Conservation (phyloP, 2,329 filamentous ascomycete genomes). For the Phaeosphaeria sp. region DNA sequence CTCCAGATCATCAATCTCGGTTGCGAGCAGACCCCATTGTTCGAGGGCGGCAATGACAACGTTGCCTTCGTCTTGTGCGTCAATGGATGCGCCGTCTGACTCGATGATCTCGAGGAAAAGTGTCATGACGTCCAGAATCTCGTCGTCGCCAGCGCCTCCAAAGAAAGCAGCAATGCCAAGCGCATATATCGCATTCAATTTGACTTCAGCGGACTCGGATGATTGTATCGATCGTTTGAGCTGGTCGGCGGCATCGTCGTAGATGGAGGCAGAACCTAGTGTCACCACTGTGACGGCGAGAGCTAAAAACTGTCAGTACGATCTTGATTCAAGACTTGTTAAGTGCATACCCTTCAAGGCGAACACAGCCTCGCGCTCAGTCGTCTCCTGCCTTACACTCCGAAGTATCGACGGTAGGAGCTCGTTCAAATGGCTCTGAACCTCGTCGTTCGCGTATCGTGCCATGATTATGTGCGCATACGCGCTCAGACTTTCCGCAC, state of each 20-base stretch:
- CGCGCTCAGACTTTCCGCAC: constrained; percentile 67
- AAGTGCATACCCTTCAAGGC: constrained; percentile 67
- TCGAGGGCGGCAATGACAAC: constrained; percentile 78
- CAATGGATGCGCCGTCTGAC: constrained; percentile 76
- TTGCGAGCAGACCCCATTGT: constrained; percentile 81
- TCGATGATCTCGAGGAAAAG: constrained; percentile 79
- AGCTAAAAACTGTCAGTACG: constrained; percentile 51
- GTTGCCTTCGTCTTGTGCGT: constrained; percentile 71
- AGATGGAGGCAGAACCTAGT: constrained; percentile 68
- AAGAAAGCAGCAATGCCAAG: constrained; percentile 77
- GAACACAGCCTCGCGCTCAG: constrained; percentile 70
- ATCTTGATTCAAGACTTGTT: background rate
- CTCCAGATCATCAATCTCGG: constrained; percentile 76
- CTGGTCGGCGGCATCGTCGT: constrained; percentile 64
- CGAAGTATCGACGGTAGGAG: constrained; percentile 70
- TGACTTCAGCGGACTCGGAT: constrained; percentile 68
- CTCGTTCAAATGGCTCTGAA: constrained; percentile 66
- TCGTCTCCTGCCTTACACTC: constrained; percentile 72
- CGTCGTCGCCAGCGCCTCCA: constrained; percentile 73
- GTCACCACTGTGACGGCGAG: constrained; percentile 74
- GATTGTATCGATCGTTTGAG: constrained; percentile 71
- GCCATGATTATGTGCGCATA: constrained; percentile 72
- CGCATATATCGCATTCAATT: constrained; percentile 74
- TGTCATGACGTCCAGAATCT: constrained; percentile 73
- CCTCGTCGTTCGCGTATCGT: constrained; percentile 69